Evolutionary conservation across 2,329 filamentous ascomycete genomes (phyloP).

Genomic region (Emergomyces orientalis): DNA sequence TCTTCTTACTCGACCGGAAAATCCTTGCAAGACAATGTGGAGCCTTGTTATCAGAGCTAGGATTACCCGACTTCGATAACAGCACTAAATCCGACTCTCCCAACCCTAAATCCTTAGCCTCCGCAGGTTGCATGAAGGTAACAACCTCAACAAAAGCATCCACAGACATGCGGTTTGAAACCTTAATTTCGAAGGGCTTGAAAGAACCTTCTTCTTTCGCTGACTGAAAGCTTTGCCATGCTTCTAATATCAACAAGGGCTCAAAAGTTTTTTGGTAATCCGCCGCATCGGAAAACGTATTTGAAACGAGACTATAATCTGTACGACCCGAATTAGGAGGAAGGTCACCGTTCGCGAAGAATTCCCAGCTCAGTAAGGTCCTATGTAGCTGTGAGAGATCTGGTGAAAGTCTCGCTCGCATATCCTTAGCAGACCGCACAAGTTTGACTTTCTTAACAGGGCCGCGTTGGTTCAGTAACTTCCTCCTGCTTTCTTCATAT

Average conservation of each 20-base stretch:
- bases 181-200: constrained; percentile 76
- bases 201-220: constrained; percentile 76
- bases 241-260: constrained; percentile 80
- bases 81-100: constrained; percentile 83
- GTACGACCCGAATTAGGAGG: constrained; percentile 64
- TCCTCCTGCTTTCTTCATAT: constrained; percentile 40
- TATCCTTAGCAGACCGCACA: constrained; percentile 77
- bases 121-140: constrained; percentile 62
- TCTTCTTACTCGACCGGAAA: constrained; percentile 69
- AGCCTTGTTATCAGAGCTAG: constrained; percentile 54
- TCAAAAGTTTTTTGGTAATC: constrained; percentile 87
- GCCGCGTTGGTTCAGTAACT: constrained; percentile 50
- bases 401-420: constrained; percentile 83
- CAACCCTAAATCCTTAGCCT: constrained; percentile 62
- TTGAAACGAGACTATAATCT: constrained; percentile 65
- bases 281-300: constrained; percentile 63
- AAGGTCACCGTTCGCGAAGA: constrained; percentile 79
- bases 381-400: constrained; percentile 78
- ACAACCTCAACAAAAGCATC: constrained; percentile 90
- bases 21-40: constrained; percentile 82
- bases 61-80: constrained; percentile 63
- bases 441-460: constrained; percentile 79
- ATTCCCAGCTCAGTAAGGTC: constrained; percentile 85
- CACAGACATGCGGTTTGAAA: constrained; percentile 78
- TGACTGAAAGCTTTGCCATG: constrained; percentile 89